Evolutionary conservation across 2,329 filamentous ascomycete species (phyloP), one percentile per base, ranked within the genome.

Genomic region (Ophioceras dolichostomum): DNA sequence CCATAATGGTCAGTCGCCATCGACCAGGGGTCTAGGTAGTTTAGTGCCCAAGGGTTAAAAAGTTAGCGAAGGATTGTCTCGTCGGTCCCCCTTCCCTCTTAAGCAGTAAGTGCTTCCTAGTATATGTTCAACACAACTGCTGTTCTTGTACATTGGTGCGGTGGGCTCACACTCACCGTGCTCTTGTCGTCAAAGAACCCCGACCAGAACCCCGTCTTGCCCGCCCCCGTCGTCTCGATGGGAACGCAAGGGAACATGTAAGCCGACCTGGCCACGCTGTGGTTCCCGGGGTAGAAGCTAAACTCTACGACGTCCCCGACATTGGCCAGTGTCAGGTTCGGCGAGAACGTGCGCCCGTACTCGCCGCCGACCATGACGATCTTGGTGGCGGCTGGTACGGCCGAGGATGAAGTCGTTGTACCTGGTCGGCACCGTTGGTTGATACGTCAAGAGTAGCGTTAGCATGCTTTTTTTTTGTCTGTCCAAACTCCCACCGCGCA

Each of bases 161-260:
- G n/a, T n/a, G n/a, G n/a, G n/a, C n/a, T n/a, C n/a, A 5, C 4
- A 36, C 34, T 3, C 16, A 37, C 35, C 27, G 26, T 17, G 35
- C 35, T 37, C 20, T 31, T 37, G 13, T 37, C 28, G n/a, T 31
- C 35, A 31, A 37, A 30, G 27, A 37, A 37, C 1, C 35, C 35
- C 6, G 35, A 37, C 35, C 35, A 37, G 35, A 37, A 37, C n/a
- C 35, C 35, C 35, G 19, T 28, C 27, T 29, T 24, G 30, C 27
- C 17, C 3, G 28, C 21, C n/a, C 21, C 22, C 35, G 13, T 40
- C 17, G 8, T 39, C 36, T 13, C 24, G 20, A 34, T 22, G 24
- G 67, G 65, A n/a, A 60, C 47, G 48, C 68, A 73, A 3, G 67
- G 64, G n/a, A 60, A 51, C 34, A 56, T 56, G 45, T 70, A 70